Percentiles rank a stretch among this genome's conserved stretches.
Evolutionary conservation across 2,329 filamentous ascomycete species (phyloP).

Genomic region (Stemphylium beticola): DNA sequence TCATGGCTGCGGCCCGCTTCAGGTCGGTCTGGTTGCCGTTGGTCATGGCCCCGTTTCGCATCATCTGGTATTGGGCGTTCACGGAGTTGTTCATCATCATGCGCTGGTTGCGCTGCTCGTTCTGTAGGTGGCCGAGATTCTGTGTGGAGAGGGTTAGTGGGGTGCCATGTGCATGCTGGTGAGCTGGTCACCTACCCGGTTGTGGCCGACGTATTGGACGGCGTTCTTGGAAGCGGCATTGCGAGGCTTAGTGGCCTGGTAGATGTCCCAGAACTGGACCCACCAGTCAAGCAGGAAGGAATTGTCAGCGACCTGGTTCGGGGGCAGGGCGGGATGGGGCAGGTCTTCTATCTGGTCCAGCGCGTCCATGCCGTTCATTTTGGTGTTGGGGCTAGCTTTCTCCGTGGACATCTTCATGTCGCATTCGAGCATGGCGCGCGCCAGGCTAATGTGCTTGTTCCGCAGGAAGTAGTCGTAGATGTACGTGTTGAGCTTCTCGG

Average conservation of each 20-base stretch:
- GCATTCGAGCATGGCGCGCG: slow-evolving; percentile 64
- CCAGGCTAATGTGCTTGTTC: slow-evolving; percentile 82
- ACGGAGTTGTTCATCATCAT: slow-evolving; percentile 71
- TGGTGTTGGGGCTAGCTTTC: slow-evolving; percentile 69
- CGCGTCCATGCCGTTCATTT: slow-evolving; percentile 72
- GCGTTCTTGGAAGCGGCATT: slow-evolving; percentile 51
- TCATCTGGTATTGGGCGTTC: slow-evolving; percentile 61
- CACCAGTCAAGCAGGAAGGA: slow-evolving; percentile 98
- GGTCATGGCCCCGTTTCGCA: slow-evolving; percentile 63
- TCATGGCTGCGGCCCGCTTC: slow-evolving; percentile 77
- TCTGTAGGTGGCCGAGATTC: slow-evolving; percentile 74
- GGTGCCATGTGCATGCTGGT: background rate
- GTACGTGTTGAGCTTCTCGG: slow-evolving; percentile 76
- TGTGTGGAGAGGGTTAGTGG: slow-evolving; percentile 50
- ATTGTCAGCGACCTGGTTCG: slow-evolving; percentile 66
- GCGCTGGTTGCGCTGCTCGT: slow-evolving; percentile 70
- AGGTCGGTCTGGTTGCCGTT: slow-evolving; percentile 67
- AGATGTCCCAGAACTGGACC: slow-evolving; percentile 96
- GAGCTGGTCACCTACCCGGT: slow-evolving; percentile 68
- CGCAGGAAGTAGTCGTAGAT: slow-evolving; percentile 93
- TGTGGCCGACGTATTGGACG: slow-evolving; percentile 77
- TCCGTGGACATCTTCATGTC: slow-evolving; percentile 63
- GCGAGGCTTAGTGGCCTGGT: slow-evolving; percentile 74
- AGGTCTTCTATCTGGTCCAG: slow-evolving; percentile 85
- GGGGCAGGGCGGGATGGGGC: slow-evolving; percentile 73